A percentile compares a stretch with the other conserved stretches of the same genome.
These are phyloP conservation scores for Globisporangium megalacanthum DNA, from an alignment of 352 stramenopile species.

Conservation along the genomic window DNA sequence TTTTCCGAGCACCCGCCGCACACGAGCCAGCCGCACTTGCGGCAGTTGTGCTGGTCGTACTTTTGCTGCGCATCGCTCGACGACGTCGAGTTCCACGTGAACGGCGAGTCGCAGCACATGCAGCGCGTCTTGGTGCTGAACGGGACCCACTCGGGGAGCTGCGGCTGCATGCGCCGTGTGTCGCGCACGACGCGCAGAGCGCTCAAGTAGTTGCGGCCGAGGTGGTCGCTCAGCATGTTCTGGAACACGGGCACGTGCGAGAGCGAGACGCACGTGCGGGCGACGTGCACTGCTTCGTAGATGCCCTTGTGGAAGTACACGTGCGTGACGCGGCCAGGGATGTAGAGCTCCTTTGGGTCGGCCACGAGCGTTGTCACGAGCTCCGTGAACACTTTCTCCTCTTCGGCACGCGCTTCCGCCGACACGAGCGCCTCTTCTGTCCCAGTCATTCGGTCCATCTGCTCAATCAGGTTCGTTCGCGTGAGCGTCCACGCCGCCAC, in stretches of 20 bases:
- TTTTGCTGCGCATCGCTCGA: constrained; percentile 85
- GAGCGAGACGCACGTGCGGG: constrained; percentile 66
- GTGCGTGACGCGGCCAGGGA: constrained; percentile 69
- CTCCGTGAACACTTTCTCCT: constrained; percentile 53
- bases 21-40: constrained; percentile 71
- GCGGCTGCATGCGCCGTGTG: constrained; percentile 42
- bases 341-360: constrained; percentile 74
- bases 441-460: constrained; percentile 50
- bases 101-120: constrained; percentile 85
- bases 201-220: constrained; percentile 75
- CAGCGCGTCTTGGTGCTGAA: constrained; percentile 82
- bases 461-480: constrained; percentile 68
- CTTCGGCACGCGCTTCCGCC: constrained; percentile 25
- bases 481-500: constrained; percentile 68
- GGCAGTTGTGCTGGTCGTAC: constrained; percentile 88
- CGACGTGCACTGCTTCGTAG: constrained; percentile 78
- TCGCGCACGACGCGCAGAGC: constrained; percentile 79
- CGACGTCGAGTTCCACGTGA: constrained; percentile 89
- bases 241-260: constrained; percentile 76
- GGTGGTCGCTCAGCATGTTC: constrained; percentile 85
- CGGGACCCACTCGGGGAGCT: constrained; percentile 60
- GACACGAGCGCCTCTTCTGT: constrained; percentile 25
- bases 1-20: constrained; percentile 86
- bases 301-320: constrained; percentile 77
- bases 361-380: constrained; percentile 43